Conservation (phyloP, 768 basidiomycete species). For the Russula sp. region DNA sequence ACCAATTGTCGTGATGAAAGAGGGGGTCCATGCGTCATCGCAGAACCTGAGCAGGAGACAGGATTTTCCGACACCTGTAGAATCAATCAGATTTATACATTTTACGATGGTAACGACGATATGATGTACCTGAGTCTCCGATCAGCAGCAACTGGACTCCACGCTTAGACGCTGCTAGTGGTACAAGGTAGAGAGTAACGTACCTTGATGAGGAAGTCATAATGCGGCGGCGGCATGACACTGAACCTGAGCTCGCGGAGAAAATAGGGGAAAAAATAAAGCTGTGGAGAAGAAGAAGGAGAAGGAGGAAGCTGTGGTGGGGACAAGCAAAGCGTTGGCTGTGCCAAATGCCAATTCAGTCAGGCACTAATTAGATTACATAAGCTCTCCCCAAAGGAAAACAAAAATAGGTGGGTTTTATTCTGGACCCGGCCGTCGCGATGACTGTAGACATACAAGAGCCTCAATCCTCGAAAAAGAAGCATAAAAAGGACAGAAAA, state of each 20-base stretch:
- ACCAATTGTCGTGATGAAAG: slow-evolving; percentile 98
- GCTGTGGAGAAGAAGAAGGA: slow-evolving; percentile 5
- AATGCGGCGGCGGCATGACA: slow-evolving; percentile 84
- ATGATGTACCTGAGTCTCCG: slow-evolving; percentile 79
- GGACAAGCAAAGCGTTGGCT: neutral
- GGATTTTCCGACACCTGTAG: slow-evolving; percentile 89
- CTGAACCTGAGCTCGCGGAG: neutral
- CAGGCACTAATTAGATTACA: neutral
- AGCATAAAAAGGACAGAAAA: slow-evolving; percentile 12
- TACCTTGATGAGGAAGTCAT: slow-evolving; percentile 96
- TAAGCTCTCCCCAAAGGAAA: slow-evolving; percentile 12
- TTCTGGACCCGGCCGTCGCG: too few relatives aligned
- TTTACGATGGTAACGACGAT: neutral
- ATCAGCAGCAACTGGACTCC: slow-evolving; percentile 78
- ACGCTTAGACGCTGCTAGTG: slow-evolving; percentile 26
- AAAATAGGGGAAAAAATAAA: neutral
- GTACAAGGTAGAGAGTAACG: slow-evolving; percentile 27
- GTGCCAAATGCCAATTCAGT: neutral
- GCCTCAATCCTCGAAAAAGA: neutral
- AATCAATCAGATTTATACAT: neutral
- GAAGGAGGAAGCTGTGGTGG: neutral
- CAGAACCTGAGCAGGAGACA: slow-evolving; percentile 95
- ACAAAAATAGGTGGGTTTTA: too few relatives aligned
- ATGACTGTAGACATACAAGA: slow-evolving; percentile 13
- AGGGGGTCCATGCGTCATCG: slow-evolving; percentile 99